Percentiles rank a stretch among this genome's conserved stretches.
Conservation (phyloP, 306 rosid species). For the Citrullus colocynthis region DNA sequence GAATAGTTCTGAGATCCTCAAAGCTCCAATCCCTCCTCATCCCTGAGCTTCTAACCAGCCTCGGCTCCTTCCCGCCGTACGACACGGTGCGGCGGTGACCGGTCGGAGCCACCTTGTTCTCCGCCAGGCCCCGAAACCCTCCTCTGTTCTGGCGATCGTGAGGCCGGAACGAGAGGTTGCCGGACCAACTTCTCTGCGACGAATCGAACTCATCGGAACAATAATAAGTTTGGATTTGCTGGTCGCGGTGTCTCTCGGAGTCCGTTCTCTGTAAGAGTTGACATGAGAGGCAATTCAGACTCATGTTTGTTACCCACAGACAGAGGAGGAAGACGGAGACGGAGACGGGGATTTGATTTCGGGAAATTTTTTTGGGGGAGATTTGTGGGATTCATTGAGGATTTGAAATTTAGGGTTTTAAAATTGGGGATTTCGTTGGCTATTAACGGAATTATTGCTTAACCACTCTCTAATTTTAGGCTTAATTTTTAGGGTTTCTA, state of each 20-base stretch:
- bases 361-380: not conserved
- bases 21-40: conserved; percentile 94
- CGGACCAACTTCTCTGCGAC: conserved; percentile 46
- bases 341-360: not conserved
- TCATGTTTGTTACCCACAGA: not conserved
- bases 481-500: too few relatives aligned
- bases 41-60: conserved; percentile 54
- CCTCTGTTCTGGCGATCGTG: not conserved
- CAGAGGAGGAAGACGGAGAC: not conserved
- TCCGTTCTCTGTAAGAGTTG: conserved; percentile 30
- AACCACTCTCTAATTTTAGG: conserved; percentile 1
- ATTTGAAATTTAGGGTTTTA: not conserved
- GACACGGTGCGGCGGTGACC: conserved; percentile 20
- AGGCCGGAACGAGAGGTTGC: conserved; percentile 17
- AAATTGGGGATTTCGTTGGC: not conserved
- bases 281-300: conserved; percentile 2
- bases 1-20: conserved; percentile 27
- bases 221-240: conserved; percentile 8
- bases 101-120: not conserved
- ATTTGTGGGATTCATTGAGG: not conserved
- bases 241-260: conserved; percentile 14
- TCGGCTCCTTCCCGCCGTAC: conserved; percentile 25
- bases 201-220: not conserved
- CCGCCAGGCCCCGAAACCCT: not conserved
- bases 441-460: not conserved